Conservation (phyloP, 1,139 yeast species). For the Waltiozyma sp. region DNA sequence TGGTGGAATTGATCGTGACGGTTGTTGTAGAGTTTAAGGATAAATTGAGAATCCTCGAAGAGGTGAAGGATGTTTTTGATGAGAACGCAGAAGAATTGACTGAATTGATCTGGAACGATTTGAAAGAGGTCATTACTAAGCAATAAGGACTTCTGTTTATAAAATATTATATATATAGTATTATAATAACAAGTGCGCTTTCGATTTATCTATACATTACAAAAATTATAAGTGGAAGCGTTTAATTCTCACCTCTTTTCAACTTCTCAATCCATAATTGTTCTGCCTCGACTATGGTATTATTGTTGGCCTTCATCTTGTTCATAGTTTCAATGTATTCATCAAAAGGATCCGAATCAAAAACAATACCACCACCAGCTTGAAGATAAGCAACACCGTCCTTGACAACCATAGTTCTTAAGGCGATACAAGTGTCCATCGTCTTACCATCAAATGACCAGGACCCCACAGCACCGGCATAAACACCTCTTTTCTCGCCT, state of each 20-base stretch:
- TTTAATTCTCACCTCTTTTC: conserved; percentile 5
- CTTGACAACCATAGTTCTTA: conserved; percentile 92
- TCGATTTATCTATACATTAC: no score
- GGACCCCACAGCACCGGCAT: conserved; percentile 98
- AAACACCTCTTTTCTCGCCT: conserved; percentile 86
- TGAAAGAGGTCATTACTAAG: background rate
- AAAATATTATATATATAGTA: no score
- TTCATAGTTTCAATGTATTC: conserved; percentile 95
- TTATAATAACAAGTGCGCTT: no score
- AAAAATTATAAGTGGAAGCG: no score
- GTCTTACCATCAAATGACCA: conserved; percentile 91
- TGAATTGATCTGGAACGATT: conserved; percentile 21
- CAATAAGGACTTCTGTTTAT: no score
- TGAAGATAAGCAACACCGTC: conserved; percentile 86
- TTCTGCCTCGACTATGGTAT: conserved; percentile 86
- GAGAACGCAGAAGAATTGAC: conserved; percentile 42
- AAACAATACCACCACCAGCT: conserved; percentile 98
- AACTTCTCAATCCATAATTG: conserved; percentile 44
- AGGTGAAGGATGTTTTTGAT: conserved; percentile 44
- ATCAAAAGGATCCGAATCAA: conserved; percentile 88
- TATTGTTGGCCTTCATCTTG: conserved; percentile 89
- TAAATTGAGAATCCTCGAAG: conserved; percentile 28
- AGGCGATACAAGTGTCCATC: conserved; percentile 96
- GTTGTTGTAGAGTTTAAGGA: conserved; percentile 26
- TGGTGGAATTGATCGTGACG: conserved; percentile 32